phyloP scores from a whole-genome alignment of 1,139 yeast genomes.

The Saccharomyces pastorianus region DNA sequence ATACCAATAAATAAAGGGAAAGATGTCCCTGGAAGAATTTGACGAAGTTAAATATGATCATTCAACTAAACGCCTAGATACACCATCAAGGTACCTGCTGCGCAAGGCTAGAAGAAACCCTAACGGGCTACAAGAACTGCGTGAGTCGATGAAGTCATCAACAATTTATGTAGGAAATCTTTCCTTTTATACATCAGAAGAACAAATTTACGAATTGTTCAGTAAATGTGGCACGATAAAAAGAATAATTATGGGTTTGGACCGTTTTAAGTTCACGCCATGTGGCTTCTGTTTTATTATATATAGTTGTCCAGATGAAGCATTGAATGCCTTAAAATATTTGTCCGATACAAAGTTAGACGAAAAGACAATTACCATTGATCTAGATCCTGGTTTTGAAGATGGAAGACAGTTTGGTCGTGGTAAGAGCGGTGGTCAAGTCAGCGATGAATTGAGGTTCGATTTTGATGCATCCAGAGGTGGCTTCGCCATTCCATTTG shows the following conservation, averaged over 20 bases:
- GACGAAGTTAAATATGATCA: constrained; percentile 36
- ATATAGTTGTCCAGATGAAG: constrained; percentile 57
- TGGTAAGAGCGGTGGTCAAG: constrained; percentile 86
- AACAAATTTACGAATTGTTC: constrained; percentile 81
- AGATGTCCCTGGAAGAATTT: constrained; percentile 35
- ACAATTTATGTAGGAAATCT: constrained; percentile 85
- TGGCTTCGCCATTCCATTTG: constrained; percentile 36
- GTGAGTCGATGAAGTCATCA: constrained; percentile 53
- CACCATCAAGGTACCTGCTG: constrained; percentile 67
- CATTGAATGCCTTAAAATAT: constrained; percentile 73
- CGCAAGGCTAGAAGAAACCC: constrained; percentile 55
- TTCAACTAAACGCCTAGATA: constrained; percentile 64
- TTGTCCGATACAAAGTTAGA: constrained; percentile 75
- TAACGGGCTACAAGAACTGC: constrained; percentile 48
- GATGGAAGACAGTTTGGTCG: constrained; percentile 95
- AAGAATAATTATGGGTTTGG: constrained; percentile 86
- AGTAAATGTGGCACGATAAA: constrained; percentile 70
- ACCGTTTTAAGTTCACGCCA: constrained; percentile 79
- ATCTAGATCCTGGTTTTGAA: constrained; percentile 87
- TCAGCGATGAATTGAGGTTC: constrained; percentile 47
- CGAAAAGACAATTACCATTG: constrained; percentile 71
- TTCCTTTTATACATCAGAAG: constrained; percentile 85
- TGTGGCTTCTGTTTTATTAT: constrained; percentile 94
- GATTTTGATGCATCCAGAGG: constrained; percentile 53
- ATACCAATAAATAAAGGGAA: neutral